A percentile compares a stretch with the other conserved stretches of the same genome.
Conservation (phyloP, 345 rosid genomes). For the Boechera stricta region DNA sequence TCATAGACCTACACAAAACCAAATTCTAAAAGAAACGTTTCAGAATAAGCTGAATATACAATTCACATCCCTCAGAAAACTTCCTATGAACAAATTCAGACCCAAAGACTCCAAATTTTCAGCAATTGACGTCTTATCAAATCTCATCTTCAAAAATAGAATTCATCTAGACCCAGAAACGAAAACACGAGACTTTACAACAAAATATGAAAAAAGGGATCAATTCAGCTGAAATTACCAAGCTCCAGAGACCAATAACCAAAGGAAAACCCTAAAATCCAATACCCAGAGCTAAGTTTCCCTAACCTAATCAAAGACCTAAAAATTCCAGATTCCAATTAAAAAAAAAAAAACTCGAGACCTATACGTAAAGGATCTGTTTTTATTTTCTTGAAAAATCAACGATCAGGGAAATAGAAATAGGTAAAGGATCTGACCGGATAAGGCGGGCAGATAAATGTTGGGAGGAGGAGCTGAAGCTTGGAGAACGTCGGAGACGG, state of each 20-base stretch:
- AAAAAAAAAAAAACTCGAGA: constrained; percentile 7
- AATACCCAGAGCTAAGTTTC: constrained; percentile 9
- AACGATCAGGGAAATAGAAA: constrained; percentile 16
- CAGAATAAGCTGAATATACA: constrained; percentile 2
- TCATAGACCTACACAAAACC: neutral
- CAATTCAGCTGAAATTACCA: constrained; percentile 3
- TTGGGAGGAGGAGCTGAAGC: neutral
- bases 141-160: neutral
- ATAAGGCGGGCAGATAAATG: constrained; percentile 8
- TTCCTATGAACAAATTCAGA: neutral
- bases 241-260: constrained; percentile 19
- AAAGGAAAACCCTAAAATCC: constrained; percentile 6
- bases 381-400: neutral
- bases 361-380: constrained; percentile 2
- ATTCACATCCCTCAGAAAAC: constrained; percentile 7
- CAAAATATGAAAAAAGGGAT: neutral
- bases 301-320: constrained; percentile 14
- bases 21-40: neutral
- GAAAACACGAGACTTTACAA: constrained; percentile 8
- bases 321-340: constrained; percentile 11
- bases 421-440: constrained; percentile 35
- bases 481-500: neutral
- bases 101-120: neutral
- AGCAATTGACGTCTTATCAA: neutral
- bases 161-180: neutral